Evolutionary conservation across 2,329 filamentous ascomycete species (phyloP).

Genomic region (Cercospora berteroae): DNA sequence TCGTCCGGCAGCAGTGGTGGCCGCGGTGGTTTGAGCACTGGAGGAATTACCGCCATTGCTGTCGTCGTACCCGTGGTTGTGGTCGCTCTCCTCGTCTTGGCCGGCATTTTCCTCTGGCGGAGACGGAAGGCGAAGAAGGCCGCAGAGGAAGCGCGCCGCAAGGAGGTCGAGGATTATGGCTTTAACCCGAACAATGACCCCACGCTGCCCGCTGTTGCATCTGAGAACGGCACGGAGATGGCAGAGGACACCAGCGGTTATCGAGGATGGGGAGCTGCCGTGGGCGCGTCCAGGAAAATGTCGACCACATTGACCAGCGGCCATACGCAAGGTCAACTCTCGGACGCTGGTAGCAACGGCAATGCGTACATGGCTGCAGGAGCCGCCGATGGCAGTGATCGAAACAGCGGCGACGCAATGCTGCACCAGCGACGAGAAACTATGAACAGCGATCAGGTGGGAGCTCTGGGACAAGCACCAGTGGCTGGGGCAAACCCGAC

Average conservation of each 20-base stretch:
- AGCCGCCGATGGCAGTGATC: slow-evolving; percentile 61
- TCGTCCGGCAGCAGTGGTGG: not conserved
- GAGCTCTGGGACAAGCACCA: slow-evolving; percentile 69
- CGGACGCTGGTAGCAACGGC: slow-evolving; percentile 62
- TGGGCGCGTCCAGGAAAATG: slow-evolving; percentile 68
- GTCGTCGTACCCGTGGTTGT: slow-evolving; percentile 91
- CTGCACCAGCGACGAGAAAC: slow-evolving; percentile 47
- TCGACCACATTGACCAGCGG: slow-evolving; percentile 87
- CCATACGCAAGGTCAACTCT: slow-evolving; percentile 51
- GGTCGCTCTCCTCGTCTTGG: slow-evolving; percentile 75
- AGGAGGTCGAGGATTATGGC: slow-evolving; percentile 95
- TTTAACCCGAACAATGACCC: slow-evolving; percentile 98
- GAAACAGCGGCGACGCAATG: slow-evolving; percentile 60
- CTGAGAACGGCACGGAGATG: slow-evolving; percentile 63
- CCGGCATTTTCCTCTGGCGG: slow-evolving; percentile 80
- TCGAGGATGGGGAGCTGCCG: slow-evolving; percentile 76
- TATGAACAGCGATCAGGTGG: slow-evolving; percentile 62
- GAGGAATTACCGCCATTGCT: slow-evolving; percentile 81
- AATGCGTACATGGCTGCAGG: slow-evolving; percentile 38
- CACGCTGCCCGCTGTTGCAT: slow-evolving; percentile 63
- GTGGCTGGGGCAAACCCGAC: slow-evolving; percentile 58
- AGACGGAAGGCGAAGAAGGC: slow-evolving; percentile 81
- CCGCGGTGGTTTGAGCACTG: slow-evolving; percentile 54
- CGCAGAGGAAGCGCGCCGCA: slow-evolving; percentile 82
- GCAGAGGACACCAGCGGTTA: slow-evolving; percentile 79